phyloP scores from a whole-genome alignment of 371 early-diverging fungal species.

The Syncephalis fuscata region DNA sequence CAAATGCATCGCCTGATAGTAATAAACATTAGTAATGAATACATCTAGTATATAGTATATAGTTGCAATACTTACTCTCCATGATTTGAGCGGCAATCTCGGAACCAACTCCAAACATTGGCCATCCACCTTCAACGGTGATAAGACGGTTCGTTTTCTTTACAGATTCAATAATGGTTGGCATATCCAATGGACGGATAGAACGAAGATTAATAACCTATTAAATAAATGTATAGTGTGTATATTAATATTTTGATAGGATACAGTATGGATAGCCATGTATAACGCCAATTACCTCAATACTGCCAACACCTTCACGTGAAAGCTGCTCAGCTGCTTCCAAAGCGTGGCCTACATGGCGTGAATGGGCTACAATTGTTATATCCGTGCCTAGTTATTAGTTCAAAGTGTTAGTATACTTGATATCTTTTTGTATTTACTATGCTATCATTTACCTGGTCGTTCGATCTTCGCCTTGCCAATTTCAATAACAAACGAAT shows the following conservation, averaged over 20 bases:
- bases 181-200: slow-evolving; percentile 94
- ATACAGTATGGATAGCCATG: too few relatives aligned
- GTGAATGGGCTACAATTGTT: slow-evolving; percentile 92
- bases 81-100: slow-evolving; percentile 95
- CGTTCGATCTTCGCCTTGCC: slow-evolving; percentile 96
- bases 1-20: slow-evolving; percentile 40
- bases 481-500: slow-evolving; percentile 84
- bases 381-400: slow-evolving; percentile 52
- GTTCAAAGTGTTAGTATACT: too few relatives aligned
- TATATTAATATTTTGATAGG: too few relatives aligned
- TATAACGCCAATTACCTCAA: background rate
- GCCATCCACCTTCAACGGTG: slow-evolving; percentile 98
- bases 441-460: slow-evolving; percentile 32
- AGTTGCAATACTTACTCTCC: slow-evolving; percentile 51
- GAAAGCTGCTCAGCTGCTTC: slow-evolving; percentile 83
- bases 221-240: slow-evolving; percentile 18
- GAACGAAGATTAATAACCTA: slow-evolving; percentile 96
- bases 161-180: slow-evolving; percentile 80
- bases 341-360: slow-evolving; percentile 73
- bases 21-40: too few relatives aligned
- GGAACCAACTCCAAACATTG: slow-evolving; percentile 90
- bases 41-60: too few relatives aligned
- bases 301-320: slow-evolving; percentile 1
- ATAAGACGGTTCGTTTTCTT: slow-evolving; percentile 97
- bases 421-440: slow-evolving; percentile 2